phyloP scores from a whole-genome alignment of 225 moss, liverwort and hornwort species.

The Lunularia cruciata region DNA sequence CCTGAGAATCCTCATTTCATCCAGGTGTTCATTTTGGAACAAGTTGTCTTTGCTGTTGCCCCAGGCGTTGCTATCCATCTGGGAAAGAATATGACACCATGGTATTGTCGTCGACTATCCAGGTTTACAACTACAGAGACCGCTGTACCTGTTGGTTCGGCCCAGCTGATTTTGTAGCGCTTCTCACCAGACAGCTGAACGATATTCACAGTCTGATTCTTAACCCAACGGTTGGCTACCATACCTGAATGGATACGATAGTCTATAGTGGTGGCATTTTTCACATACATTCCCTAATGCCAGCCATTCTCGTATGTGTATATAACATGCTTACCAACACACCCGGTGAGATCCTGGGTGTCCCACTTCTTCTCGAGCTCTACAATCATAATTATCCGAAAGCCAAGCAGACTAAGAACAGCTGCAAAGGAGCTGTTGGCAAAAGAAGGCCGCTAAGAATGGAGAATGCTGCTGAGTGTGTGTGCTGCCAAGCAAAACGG shows the following conservation, averaged over 20 bases:
- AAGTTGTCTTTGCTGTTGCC: neutral
- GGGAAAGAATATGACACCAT: slow-evolving; percentile 12
- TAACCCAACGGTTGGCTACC: slow-evolving; percentile 1
- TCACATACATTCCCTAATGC: neutral
- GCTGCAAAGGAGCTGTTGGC: too few species aligned
- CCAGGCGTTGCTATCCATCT: neutral
- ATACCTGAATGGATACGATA: slow-evolving; percentile 11
- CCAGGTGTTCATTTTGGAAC: slow-evolving; percentile 13
- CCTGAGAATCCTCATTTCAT: neutral
- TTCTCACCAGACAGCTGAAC: neutral
- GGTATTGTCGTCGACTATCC: neutral
- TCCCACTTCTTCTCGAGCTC: too few species aligned
- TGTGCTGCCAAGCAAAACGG: too few species aligned
- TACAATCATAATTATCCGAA: too few species aligned
- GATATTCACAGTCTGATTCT: neutral
- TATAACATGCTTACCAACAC: neutral
- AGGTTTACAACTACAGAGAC: neutral
- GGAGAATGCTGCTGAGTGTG: too few species aligned
- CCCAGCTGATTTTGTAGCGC: slow-evolving; percentile 13
- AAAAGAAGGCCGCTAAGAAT: too few species aligned
- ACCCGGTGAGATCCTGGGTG: neutral
- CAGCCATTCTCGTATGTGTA: slow-evolving; percentile 8
- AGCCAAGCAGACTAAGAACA: too few species aligned
- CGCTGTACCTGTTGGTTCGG: slow-evolving; percentile 11
- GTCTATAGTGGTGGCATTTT: slow-evolving; percentile 10